Conservation (phyloP, 176 grass and related monocot genomes). For the Phyllostachys edulis region DNA sequence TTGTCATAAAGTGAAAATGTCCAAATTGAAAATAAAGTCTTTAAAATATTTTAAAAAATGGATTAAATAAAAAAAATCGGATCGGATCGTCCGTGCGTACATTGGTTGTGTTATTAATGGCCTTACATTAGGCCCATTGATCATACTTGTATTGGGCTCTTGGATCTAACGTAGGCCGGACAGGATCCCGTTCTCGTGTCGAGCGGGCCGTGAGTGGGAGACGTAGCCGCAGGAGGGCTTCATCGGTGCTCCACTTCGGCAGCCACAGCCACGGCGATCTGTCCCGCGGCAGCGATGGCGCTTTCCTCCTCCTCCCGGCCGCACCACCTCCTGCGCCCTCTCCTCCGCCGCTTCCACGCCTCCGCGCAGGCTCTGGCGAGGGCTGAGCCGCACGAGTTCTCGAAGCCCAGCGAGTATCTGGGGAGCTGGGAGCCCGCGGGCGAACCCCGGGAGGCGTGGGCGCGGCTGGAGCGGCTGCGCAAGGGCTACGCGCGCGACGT, state of each 20-base stretch:
- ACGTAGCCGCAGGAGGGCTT: background rate
- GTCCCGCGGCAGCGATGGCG: conserved; percentile 24
- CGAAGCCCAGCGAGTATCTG: conserved; percentile 52
- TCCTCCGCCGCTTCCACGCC: conserved; percentile 41
- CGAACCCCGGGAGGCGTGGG: conserved; percentile 57
- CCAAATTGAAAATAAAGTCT: too few relatives aligned
- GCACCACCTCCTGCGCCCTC: background rate
- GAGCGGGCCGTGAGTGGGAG: conserved; percentile 10
- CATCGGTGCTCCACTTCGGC: background rate
- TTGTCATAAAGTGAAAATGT: too few relatives aligned
- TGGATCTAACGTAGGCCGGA: background rate
- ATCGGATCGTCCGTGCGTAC: too few relatives aligned
- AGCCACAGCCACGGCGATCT: conserved; percentile 20
- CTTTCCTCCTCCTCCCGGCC: conserved; percentile 27
- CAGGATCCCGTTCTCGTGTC: conserved; percentile 10
- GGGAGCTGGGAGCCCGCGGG: conserved; percentile 65
- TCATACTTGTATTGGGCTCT: too few relatives aligned
- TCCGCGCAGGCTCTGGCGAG: conserved; percentile 21
- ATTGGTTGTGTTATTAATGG: too few relatives aligned
- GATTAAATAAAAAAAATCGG: too few relatives aligned
- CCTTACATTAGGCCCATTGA: too few relatives aligned
- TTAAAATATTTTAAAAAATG: too few relatives aligned
- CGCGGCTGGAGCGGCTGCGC: conserved; percentile 62
- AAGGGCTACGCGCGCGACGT: conserved; percentile 69
- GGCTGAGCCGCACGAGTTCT: conserved; percentile 50